Base-by-base conservation (phyloP, 164 flowering plant genomes). In the Umbilicus rupestris region DNA sequence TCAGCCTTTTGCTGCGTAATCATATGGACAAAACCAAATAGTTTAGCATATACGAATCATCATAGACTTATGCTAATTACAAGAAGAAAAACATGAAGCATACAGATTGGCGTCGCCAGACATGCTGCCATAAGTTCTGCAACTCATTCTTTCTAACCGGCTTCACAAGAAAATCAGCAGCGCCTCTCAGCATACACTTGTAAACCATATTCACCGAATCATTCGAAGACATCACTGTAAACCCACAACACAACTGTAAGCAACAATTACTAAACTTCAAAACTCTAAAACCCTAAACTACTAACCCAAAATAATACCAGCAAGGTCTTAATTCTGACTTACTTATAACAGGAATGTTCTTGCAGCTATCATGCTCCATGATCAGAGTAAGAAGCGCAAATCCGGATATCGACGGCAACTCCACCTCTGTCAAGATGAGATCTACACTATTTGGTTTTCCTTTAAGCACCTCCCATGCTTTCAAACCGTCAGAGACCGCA, bases 121-220 rank as follows among this genome's bases (percentile, higher is more conserved):
- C 92, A 85, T 93, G 98, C 81, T 90, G 98, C 99, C 99, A 94
- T 76, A 94, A 71, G 75, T 89, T 94, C 66, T 77, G 88, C 39
- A 94, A 79, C 75, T 94, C 99, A 69, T 94, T 94, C 74, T 77
- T 94, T 75, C 99, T 78, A 39, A 94, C 58, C 19, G 99, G 99
- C 81, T 94, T 94, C 37, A 91, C 85, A 49, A 94, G 93, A 80
- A 87, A 94, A 73, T 94, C 99, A 17, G 89, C 87, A 70, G 96
- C 99, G 69, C 99, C 99, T 76, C 81, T 85, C 81, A 85, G 57
- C 96, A 91, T 90, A 82, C 96, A 94, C 69, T 87, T 85, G 68
- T 86, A 86, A 31, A 89, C 97, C 30, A 83, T 77, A 69, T 82
- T 81, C 35, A 91, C 72, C 17, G 96, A 84, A 77, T 90, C 99